Conservation (phyloP, 2,329 filamentous ascomycete species). For the Calonectria naviculata region DNA sequence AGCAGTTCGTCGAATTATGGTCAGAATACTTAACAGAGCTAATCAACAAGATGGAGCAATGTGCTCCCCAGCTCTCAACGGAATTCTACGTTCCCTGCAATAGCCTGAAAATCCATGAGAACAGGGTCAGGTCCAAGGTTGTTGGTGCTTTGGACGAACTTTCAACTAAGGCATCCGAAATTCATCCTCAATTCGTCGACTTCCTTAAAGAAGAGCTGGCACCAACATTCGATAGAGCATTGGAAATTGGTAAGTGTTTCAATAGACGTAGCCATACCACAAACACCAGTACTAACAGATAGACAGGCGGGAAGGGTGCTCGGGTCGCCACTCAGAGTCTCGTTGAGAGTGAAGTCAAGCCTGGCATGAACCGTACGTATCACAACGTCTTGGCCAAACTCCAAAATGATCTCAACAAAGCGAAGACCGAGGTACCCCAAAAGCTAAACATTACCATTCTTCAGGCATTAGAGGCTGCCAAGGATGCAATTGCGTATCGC, state of each 20-base stretch:
- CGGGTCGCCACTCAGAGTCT: neutral
- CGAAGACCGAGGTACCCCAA: neutral
- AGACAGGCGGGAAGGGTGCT: neutral
- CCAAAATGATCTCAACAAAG: neutral
- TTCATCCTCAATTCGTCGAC: neutral
- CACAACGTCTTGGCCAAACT: neutral
- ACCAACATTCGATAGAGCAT: neutral
- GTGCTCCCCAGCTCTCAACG: neutral
- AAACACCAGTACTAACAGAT: neutral
- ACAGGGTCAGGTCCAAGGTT: neutral
- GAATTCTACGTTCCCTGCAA: neutral
- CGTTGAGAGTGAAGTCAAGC: neutral
- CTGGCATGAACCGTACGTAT: neutral
- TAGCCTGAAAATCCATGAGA: neutral
- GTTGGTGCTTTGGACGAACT: neutral
- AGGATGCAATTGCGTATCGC: neutral
- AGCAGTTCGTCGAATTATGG: neutral
- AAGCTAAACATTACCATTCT: neutral
- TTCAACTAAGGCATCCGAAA: neutral
- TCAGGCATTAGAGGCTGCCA: neutral
- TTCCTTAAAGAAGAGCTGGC: neutral
- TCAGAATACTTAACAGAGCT: conserved; percentile 1
- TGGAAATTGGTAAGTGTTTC: neutral
- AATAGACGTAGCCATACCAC: too few relatives aligned
- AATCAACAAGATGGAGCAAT: neutral